Evolutionary conservation across 768 basidiomycete species (phyloP).

Genomic region (Lactarius trivialis): DNA sequence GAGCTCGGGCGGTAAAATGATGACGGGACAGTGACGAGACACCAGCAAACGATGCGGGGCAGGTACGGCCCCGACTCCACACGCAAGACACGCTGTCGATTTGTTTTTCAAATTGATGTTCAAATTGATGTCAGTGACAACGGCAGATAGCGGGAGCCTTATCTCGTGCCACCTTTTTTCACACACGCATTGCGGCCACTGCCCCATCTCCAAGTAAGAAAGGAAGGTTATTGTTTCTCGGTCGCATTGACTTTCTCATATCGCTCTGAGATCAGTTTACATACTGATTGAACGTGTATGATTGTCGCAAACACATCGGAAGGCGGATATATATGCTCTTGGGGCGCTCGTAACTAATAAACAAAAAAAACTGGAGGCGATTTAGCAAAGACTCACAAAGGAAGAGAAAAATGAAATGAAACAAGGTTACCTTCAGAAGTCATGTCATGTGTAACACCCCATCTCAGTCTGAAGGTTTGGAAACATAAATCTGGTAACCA

Average conservation of each 20-base stretch:
- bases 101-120: conserved; percentile 5
- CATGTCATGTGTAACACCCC: not conserved
- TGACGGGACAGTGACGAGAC: not conserved
- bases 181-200: not conserved
- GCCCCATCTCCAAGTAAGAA: conserved; percentile 1
- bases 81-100: conserved; percentile 2
- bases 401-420: not conserved
- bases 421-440: not conserved
- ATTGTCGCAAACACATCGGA: not conserved
- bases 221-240: not conserved
- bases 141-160: not conserved
- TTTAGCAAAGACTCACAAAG: not conserved
- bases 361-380: not conserved
- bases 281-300: not conserved
- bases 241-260: not conserved
- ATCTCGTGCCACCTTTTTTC: not conserved
- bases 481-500: not conserved
- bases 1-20: not conserved
- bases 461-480: not conserved
- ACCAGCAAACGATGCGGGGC: conserved; percentile 2
- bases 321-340: not conserved
- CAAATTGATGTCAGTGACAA: too few species aligned
- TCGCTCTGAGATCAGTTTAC: not conserved
- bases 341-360: not conserved
- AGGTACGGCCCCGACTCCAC: conserved; percentile 2